Conservation (phyloP, 1,284 basidiomycete species). For the Cutaneotrichosporon sp. region DNA sequence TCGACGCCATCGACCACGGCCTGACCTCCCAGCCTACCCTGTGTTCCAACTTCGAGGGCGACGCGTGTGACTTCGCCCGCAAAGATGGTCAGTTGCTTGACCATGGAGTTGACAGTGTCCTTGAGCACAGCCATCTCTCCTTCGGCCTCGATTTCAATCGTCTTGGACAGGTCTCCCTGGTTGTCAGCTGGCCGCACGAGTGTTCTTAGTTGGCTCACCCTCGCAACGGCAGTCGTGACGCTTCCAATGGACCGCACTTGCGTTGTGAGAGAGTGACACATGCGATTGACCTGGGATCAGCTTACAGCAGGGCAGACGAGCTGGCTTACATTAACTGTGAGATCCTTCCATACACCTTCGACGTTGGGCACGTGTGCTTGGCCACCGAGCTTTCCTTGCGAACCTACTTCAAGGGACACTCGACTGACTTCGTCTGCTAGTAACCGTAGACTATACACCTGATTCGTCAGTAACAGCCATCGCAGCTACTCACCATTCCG, state of each 20-base stretch:
- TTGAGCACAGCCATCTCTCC: conserved; percentile 86
- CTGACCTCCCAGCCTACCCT: conserved; percentile 89
- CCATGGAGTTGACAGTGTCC: conserved; percentile 67
- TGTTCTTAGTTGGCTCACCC: conserved; percentile 30
- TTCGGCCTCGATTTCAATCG: conserved; percentile 70
- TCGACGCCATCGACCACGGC: conserved; percentile 88
- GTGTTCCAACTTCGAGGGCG: conserved; percentile 85
- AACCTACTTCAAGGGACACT: conserved; percentile 91
- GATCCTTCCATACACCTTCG: conserved; percentile 90
- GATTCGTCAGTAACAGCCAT: background rate
- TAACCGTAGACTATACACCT: conserved; percentile 75
- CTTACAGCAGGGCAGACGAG: conserved; percentile 42
- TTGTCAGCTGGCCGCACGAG: conserved; percentile 15
- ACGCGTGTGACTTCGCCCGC: conserved; percentile 94
- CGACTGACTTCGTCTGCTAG: conserved; percentile 94
- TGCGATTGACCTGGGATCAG: conserved; percentile 71
- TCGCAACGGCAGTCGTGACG: conserved; percentile 88
- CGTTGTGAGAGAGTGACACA: conserved; percentile 89
- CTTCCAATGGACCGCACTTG: conserved; percentile 90
- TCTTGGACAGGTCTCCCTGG: conserved; percentile 57
- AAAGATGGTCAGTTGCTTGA: conserved; percentile 84
- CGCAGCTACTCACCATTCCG: conserved; percentile 67
- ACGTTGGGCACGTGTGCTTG: conserved; percentile 87
- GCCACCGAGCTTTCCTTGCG: conserved; percentile 84
- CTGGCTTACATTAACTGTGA: conserved; percentile 73